Evolutionary conservation across 208 protist genomes (phyloP).

Genomic region (Trypanosoma platydactyli): DNA sequence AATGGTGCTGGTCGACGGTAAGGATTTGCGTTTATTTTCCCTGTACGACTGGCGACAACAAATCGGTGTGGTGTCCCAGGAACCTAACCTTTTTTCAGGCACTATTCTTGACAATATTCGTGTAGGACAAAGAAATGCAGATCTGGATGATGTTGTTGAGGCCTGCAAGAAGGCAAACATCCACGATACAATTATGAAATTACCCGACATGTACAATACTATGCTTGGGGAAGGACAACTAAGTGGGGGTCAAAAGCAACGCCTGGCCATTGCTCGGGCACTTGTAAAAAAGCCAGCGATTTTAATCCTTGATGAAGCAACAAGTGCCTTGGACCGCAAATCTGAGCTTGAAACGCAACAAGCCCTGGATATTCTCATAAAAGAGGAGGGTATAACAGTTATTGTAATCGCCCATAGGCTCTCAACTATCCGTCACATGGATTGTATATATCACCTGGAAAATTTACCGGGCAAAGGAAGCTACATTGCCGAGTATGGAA

Average conservation of each 20-base stretch:
- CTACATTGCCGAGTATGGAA: slow-evolving; percentile 33
- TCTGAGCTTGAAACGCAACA: slow-evolving; percentile 38
- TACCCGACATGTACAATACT: slow-evolving; percentile 66
- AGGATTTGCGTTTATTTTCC: slow-evolving; percentile 42
- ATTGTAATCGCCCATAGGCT: slow-evolving; percentile 58
- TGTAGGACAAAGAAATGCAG: slow-evolving; percentile 16
- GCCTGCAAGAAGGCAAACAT: slow-evolving; percentile 62
- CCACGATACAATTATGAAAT: slow-evolving; percentile 39
- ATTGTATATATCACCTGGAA: slow-evolving; percentile 48
- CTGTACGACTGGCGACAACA: slow-evolving; percentile 44
- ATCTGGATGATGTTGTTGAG: slow-evolving; percentile 36
- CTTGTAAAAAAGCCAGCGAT: slow-evolving; percentile 70
- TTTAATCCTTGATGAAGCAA: slow-evolving; percentile 80
- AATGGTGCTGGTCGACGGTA: slow-evolving; percentile 59
- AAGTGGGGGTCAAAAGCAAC: slow-evolving; percentile 81
- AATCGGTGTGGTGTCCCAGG: slow-evolving; percentile 79
- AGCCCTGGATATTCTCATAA: slow-evolving; percentile 27
- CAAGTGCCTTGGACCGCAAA: slow-evolving; percentile 56
- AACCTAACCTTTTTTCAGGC: slow-evolving; percentile 76
- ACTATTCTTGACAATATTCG: slow-evolving; percentile 82
- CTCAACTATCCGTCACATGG: slow-evolving; percentile 45
- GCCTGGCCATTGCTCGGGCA: slow-evolving; percentile 76
- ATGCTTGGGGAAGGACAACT: slow-evolving; percentile 73
- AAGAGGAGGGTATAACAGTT: slow-evolving; percentile 31
- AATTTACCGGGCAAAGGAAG: slow-evolving; percentile 17